These are phyloP conservation scores for Petasospora rhodanensis DNA, from an alignment of 1,139 yeast genomes.

Conservation along the genomic window DNA sequence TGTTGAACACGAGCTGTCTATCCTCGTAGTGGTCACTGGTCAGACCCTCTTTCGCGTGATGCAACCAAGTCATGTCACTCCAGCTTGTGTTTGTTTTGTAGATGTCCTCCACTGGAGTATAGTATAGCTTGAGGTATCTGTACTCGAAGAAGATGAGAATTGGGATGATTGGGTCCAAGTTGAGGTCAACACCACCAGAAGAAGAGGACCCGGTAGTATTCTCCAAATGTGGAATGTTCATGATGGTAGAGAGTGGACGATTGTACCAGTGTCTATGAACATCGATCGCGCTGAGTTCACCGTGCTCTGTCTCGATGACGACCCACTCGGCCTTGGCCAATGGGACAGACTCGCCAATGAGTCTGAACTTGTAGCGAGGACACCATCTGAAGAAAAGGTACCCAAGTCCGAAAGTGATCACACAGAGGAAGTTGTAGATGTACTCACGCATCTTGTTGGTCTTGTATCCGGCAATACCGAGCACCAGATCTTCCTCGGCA, in stretches of 20 bases:
- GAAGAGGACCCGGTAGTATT: constrained; percentile 10
- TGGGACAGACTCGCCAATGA: constrained; percentile 63
- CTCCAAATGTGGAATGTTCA: constrained; percentile 35
- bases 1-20: constrained; percentile 70
- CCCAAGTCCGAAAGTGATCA: constrained; percentile 62
- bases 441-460: constrained; percentile 44
- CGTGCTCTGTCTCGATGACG: constrained; percentile 89
- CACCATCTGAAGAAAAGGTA: constrained; percentile 79
- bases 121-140: constrained; percentile 77
- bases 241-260: constrained; percentile 65
- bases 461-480: constrained; percentile 88
- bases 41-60: constrained; percentile 64
- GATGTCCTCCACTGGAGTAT: constrained; percentile 81
- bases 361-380: constrained; percentile 65
- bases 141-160: constrained; percentile 67
- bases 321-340: constrained; percentile 89
- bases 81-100: constrained; percentile 82
- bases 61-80: constrained; percentile 76
- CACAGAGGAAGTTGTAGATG: constrained; percentile 52
- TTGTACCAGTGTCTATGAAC: constrained; percentile 60
- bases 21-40: constrained; percentile 65
- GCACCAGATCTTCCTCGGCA: constrained; percentile 91
- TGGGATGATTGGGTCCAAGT: constrained; percentile 43
- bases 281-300: constrained; percentile 63
- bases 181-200: constrained; percentile 12